phyloP scores from a whole-genome alignment of 495 filamentous ascomycete genomes.

The Penicillium soppii region DNA sequence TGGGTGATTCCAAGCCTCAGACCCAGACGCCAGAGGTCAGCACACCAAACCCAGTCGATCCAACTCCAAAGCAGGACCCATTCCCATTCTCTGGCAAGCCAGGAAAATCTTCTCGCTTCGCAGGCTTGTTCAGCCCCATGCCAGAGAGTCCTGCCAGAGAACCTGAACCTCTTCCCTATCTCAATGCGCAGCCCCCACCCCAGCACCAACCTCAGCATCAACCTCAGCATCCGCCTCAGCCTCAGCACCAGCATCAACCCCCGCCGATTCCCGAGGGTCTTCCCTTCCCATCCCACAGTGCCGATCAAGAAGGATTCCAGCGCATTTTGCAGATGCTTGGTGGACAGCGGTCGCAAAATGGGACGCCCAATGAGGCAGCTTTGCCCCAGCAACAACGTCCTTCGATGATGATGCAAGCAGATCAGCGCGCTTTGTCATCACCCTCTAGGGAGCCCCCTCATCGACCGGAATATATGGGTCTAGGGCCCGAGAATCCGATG shows the following conservation, averaged over 20 bases:
- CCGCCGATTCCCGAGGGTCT: slow-evolving; percentile 11
- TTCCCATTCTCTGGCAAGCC: slow-evolving; percentile 22
- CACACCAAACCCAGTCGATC: slow-evolving; percentile 26
- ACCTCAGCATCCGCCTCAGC: slow-evolving; percentile 7
- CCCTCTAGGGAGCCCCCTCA: slow-evolving; percentile 33
- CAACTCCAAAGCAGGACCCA: slow-evolving; percentile 25
- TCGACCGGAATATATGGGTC: slow-evolving; percentile 32
- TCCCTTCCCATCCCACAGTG: slow-evolving; percentile 51
- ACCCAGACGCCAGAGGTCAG: slow-evolving; percentile 24
- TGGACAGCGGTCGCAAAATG: slow-evolving; percentile 44
- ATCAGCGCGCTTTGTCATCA: slow-evolving; percentile 38
- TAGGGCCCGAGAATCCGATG: slow-evolving; percentile 31
- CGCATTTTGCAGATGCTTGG: slow-evolving; percentile 82
- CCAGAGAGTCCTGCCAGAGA: slow-evolving; percentile 54
- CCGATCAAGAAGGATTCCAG: slow-evolving; percentile 89
- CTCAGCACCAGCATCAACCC: not conserved
- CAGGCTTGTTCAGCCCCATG: slow-evolving; percentile 73
- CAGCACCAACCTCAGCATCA: not conserved
- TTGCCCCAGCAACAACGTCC: slow-evolving; percentile 27
- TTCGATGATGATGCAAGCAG: slow-evolving; percentile 27
- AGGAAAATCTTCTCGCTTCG: slow-evolving; percentile 75
- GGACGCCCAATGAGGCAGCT: slow-evolving; percentile 39
- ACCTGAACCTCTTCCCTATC: slow-evolving; percentile 42
- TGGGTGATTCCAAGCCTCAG: slow-evolving; percentile 44
- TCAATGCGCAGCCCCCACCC: slow-evolving; percentile 16